Conservation (phyloP, 257 asterid genomes). For the Solanum ossicruentum region DNA sequence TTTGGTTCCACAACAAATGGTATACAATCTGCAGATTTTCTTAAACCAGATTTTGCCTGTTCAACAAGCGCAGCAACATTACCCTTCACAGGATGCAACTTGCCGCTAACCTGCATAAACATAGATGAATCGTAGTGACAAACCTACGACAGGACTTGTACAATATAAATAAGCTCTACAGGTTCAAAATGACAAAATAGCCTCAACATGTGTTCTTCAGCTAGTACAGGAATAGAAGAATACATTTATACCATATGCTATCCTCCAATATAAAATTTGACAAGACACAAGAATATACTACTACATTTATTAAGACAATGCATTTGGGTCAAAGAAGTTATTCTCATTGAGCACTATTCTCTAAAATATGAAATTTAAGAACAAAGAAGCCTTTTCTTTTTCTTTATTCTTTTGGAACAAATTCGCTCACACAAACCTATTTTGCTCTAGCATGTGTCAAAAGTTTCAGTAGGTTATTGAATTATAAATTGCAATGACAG, state of each 20-base stretch:
- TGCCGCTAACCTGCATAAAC: constrained; percentile 34
- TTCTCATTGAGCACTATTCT: neutral
- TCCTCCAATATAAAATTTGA: neutral
- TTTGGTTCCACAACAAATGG: neutral
- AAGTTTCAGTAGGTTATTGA: neutral
- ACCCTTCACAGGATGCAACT: neutral
- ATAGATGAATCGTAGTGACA: neutral
- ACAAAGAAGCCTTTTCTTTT: neutral
- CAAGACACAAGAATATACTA: neutral
- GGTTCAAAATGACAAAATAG: neutral
- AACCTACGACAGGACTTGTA: neutral
- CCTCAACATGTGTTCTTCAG: neutral
- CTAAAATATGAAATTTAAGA: neutral
- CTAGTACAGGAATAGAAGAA: neutral
- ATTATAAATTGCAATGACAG: no score
- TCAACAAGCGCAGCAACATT: constrained; percentile 12
- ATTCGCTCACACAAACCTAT: neutral
- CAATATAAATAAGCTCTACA: neutral
- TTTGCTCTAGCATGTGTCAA: neutral
- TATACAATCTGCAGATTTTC: neutral
- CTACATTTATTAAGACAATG: neutral
- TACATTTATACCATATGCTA: neutral
- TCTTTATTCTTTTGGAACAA: neutral
- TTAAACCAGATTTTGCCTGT: constrained; percentile 25
- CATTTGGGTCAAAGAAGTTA: neutral